phyloP scores from a whole-genome alignment of 257 asterid species.

The Coffea eugenioides region DNA sequence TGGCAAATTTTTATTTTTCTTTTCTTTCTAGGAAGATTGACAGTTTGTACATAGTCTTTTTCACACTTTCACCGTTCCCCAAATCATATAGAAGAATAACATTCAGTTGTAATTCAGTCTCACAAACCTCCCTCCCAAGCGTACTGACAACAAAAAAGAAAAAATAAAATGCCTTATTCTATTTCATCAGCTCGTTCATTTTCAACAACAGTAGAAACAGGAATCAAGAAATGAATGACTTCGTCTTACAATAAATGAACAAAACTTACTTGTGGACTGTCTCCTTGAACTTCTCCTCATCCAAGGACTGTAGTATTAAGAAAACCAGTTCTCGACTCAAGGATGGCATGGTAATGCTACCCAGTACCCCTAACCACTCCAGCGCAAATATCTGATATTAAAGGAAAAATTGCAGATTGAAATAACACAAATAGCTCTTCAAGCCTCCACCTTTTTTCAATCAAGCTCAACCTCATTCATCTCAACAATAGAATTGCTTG shows the following conservation, averaged over 20 bases:
- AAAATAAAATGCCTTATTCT: background rate
- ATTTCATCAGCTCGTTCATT: background rate
- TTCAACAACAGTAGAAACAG: slow-evolving; percentile 1
- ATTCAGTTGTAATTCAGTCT: background rate
- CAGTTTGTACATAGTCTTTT: background rate
- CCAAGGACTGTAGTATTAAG: slow-evolving; percentile 93
- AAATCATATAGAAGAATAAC: background rate
- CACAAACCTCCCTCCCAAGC: background rate
- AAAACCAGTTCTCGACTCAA: slow-evolving; percentile 97
- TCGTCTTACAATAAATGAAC: background rate
- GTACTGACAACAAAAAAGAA: background rate
- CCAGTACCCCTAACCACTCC: slow-evolving; percentile 97
- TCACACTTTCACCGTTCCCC: background rate
- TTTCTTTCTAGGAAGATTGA: background rate
- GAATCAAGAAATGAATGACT: background rate
- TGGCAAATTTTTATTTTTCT: background rate
- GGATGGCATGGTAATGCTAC: slow-evolving; percentile 94
- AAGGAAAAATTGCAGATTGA: slow-evolving; percentile 27
- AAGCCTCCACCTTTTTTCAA: slow-evolving; percentile 3
- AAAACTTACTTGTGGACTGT: slow-evolving; percentile 78
- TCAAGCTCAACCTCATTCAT: background rate
- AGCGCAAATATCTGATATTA: slow-evolving; percentile 63
- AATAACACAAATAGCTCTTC: slow-evolving; percentile 6
- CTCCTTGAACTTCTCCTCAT: slow-evolving; percentile 95
- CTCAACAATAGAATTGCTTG: background rate